A percentile compares a stretch with the other conserved stretches of the same genome.
Conservation (phyloP, 495 filamentous ascomycete genomes). For the Penicillium daleae region DNA sequence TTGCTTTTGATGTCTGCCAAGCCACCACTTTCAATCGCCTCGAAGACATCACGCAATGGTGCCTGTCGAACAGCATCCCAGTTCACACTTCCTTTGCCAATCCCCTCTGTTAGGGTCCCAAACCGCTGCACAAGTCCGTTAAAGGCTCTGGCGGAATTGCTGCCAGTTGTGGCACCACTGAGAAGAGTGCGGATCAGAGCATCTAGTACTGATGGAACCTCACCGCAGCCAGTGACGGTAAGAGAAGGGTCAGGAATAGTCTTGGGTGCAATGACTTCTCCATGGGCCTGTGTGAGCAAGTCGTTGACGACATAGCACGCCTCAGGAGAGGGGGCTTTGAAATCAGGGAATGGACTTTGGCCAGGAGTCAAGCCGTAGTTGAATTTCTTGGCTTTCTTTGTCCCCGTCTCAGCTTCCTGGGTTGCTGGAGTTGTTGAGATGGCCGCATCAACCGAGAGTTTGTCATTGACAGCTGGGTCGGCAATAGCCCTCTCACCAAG, state of each 20-base stretch:
- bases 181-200: slow-evolving; percentile 82
- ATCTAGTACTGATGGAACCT: slow-evolving; percentile 90
- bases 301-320: slow-evolving; percentile 76
- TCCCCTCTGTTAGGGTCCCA: slow-evolving; percentile 62
- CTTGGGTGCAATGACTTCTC: slow-evolving; percentile 64
- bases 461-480: slow-evolving; percentile 18
- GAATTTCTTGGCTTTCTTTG: slow-evolving; percentile 27
- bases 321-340: slow-evolving; percentile 65
- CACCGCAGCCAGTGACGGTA: slow-evolving; percentile 84
- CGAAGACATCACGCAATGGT: slow-evolving; percentile 62
- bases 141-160: slow-evolving; percentile 70
- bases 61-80: slow-evolving; percentile 81
- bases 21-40: slow-evolving; percentile 76
- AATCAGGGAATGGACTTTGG: slow-evolving; percentile 69
- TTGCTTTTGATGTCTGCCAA: slow-evolving; percentile 69
- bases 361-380: slow-evolving; percentile 50
- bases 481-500: slow-evolving; percentile 19
- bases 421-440: not conserved
- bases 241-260: slow-evolving; percentile 76
- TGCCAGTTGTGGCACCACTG: slow-evolving; percentile 73
- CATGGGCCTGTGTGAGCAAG: slow-evolving; percentile 70
- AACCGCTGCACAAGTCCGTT: slow-evolving; percentile 70
- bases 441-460: slow-evolving; percentile 29
- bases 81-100: slow-evolving; percentile 78
- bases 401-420: slow-evolving; percentile 12